These are phyloP conservation scores for Cyberlindnera amylophila DNA, from an alignment of 805 yeast species.

Conservation along the genomic window DNA sequence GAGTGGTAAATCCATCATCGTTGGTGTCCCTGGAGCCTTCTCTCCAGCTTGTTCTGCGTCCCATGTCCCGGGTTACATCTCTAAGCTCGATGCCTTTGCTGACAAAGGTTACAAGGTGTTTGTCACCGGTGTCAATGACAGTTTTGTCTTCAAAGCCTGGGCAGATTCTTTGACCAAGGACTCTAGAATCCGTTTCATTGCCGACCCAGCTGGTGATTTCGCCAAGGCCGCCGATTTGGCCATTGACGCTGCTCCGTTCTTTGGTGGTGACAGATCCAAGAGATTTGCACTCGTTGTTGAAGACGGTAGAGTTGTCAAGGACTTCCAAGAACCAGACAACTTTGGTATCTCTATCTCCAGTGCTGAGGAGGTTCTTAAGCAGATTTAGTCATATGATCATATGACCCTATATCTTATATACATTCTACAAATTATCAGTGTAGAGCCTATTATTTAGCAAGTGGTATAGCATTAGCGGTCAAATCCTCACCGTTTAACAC, in stretches of 20 bases:
- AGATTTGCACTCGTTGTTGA: conserved; percentile 75
- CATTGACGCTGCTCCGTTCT: conserved; percentile 72
- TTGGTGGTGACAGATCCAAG: conserved; percentile 72
- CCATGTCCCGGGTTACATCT: conserved; percentile 73
- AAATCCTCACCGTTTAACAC: conserved; percentile 15
- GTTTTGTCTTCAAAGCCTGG: conserved; percentile 86
- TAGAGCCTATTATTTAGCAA: too few relatives aligned
- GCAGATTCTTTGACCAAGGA: conserved; percentile 33
- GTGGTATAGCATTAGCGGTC: background rate
- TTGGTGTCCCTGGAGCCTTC: conserved; percentile 75
- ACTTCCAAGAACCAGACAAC: conserved; percentile 79
- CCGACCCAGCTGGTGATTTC: conserved; percentile 79
- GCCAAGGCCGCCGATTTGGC: conserved; percentile 58
- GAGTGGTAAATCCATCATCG: conserved; percentile 49
- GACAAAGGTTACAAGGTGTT: conserved; percentile 66
- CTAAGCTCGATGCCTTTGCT: conserved; percentile 46
- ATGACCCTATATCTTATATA: too few relatives aligned
- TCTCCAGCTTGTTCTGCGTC: conserved; percentile 73
- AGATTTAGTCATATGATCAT: too few relatives aligned
- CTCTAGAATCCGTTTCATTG: conserved; percentile 50
- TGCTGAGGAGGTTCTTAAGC: conserved; percentile 35
- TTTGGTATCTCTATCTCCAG: conserved; percentile 54
- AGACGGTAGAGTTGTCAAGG: conserved; percentile 63
- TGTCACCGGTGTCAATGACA: conserved; percentile 79
- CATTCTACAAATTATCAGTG: too few relatives aligned